A percentile compares a stretch with the other conserved stretches of the same genome.
Evolutionary conservation across 1,139 yeast species (phyloP).

Genomic region (Candida sp.): DNA sequence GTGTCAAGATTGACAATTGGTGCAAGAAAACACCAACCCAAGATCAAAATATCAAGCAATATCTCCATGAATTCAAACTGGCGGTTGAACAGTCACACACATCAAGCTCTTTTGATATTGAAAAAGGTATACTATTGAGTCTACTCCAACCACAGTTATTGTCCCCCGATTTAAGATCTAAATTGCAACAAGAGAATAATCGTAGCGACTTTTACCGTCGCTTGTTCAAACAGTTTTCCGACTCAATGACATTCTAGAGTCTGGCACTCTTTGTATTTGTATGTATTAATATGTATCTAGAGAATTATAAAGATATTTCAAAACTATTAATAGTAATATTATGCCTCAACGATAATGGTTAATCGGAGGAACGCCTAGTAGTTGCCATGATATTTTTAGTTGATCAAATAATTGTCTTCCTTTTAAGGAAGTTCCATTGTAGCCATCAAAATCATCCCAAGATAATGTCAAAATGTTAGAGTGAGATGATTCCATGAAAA

Average conservation of each 20-base stretch:
- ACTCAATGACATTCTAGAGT: conserved; percentile 1
- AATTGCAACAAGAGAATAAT: not conserved
- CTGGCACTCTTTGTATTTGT: not conserved
- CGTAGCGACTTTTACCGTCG: not conserved
- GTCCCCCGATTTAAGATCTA: not conserved
- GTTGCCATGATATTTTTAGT: conserved; percentile 38
- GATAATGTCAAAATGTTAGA: conserved; percentile 1
- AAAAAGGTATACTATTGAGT: not conserved
- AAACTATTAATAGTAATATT: too few relatives aligned
- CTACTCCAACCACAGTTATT: not conserved
- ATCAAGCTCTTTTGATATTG: not conserved
- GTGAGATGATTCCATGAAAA: conserved; percentile 7
- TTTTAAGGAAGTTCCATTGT: conserved; percentile 52
- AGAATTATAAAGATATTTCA: too few relatives aligned
- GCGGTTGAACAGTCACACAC: not conserved
- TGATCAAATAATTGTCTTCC: conserved; percentile 55
- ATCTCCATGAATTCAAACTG: not conserved
- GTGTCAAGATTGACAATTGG: not conserved
- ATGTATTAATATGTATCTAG: too few relatives aligned
- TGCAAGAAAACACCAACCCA: not conserved
- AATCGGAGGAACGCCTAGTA: too few relatives aligned
- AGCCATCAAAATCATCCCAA: conserved; percentile 74
- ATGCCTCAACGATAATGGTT: too few relatives aligned
- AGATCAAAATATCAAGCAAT: not conserved
- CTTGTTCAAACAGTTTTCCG: not conserved